phyloP scores from a whole-genome alignment of 2,329 filamentous ascomycete genomes.

The Calonectria montana region DNA sequence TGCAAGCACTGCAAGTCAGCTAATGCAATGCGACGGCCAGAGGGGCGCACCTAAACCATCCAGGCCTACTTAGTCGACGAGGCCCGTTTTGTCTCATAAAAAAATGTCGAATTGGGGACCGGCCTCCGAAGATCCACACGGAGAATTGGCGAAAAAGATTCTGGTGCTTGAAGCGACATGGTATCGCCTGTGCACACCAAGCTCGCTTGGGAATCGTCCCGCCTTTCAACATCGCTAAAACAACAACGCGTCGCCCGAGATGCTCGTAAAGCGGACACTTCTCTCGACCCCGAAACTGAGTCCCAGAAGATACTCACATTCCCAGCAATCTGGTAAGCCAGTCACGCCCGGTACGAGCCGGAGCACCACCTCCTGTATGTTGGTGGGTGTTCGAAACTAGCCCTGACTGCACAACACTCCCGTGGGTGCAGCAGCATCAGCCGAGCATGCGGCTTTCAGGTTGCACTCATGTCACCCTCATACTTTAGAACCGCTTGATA shows the following conservation, averaged over 20 bases:
- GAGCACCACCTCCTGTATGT: neutral
- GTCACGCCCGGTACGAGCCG: slow-evolving; percentile 1
- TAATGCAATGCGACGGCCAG: slow-evolving; percentile 31
- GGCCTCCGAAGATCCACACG: slow-evolving; percentile 17
- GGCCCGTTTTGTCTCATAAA: slow-evolving; percentile 24
- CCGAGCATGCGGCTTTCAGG: slow-evolving; percentile 11
- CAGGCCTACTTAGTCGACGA: slow-evolving; percentile 1
- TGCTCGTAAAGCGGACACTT: neutral
- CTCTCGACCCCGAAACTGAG: neutral
- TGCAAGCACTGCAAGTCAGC: slow-evolving; percentile 26
- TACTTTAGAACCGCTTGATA: neutral
- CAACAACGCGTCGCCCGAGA: neutral
- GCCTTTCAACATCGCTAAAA: neutral
- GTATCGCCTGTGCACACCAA: neutral
- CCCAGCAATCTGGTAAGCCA: slow-evolving; percentile 28
- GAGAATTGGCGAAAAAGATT: slow-evolving; percentile 8
- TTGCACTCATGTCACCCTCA: slow-evolving; percentile 9
- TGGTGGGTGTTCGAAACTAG: slow-evolving; percentile 20
- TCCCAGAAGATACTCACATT: slow-evolving; percentile 5
- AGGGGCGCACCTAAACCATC: slow-evolving; percentile 2
- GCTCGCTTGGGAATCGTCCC: slow-evolving; percentile 5
- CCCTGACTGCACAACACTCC: slow-evolving; percentile 26
- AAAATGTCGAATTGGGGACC: slow-evolving; percentile 11
- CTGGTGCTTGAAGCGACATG: slow-evolving; percentile 12
- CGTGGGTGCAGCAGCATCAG: slow-evolving; percentile 18